Evolutionary conservation across 768 basidiomycete species (phyloP).

Genomic region (Symmetrospora coprosmae): DNA sequence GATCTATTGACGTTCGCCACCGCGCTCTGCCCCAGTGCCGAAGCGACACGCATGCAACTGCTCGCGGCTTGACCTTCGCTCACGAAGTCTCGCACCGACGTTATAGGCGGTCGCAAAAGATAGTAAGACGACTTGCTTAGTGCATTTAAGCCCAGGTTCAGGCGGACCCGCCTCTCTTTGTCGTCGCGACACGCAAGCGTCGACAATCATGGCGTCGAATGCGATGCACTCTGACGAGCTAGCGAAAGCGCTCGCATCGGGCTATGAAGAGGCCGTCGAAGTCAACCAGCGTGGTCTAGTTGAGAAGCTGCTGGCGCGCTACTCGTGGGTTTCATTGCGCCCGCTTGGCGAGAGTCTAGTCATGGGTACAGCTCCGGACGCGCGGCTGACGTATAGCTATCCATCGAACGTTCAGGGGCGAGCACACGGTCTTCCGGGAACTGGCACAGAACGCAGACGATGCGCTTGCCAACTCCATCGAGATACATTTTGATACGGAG

Average conservation of each 20-base stretch:
- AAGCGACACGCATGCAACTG: no score
- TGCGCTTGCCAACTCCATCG: slow-evolving; percentile 47
- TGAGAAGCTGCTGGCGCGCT: slow-evolving; percentile 88
- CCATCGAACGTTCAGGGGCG: no score
- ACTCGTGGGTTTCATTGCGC: slow-evolving; percentile 42
- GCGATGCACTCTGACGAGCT: not conserved
- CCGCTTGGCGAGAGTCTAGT: not conserved
- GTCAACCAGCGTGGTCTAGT: slow-evolving; percentile 94
- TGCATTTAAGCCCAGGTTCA: not conserved
- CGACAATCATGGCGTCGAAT: not conserved
- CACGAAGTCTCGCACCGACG: no score
- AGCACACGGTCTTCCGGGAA: slow-evolving; percentile 52
- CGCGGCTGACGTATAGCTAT: not conserved
- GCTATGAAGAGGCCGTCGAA: slow-evolving; percentile 43
- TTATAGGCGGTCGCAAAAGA: no score
- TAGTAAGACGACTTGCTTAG: no score
- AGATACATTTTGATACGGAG: slow-evolving; percentile 17
- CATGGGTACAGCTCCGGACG: slow-evolving; percentile 69
- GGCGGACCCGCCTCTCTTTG: no score
- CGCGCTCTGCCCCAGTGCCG: no score
- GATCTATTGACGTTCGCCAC: no score
- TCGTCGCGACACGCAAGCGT: no score
- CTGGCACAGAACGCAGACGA: slow-evolving; percentile 93
- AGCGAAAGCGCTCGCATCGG: not conserved
- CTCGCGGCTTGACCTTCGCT: no score